Evolutionary conservation across 768 basidiomycete genomes (phyloP).

Genomic region (Cyclocybe aegerita): DNA sequence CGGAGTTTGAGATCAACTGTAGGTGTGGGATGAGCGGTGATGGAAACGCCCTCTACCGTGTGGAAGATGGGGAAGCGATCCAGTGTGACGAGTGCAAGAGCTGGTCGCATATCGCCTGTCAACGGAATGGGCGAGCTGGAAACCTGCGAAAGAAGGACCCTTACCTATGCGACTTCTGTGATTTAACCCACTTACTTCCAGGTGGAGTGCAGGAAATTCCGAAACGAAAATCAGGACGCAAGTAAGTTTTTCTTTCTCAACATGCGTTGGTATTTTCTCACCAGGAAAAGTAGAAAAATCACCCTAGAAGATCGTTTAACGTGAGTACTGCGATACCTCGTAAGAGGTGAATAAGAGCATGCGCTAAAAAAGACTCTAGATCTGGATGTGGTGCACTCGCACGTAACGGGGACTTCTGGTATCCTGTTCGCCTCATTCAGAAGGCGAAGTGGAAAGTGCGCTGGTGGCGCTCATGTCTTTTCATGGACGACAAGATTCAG

Average conservation of each 20-base stretch:
- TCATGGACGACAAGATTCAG: background rate
- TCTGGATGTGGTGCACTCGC: constrained; percentile 19
- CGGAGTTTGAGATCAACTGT: constrained; percentile 10
- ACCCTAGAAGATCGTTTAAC: background rate
- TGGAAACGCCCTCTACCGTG: constrained; percentile 6
- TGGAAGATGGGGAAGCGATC: constrained; percentile 16
- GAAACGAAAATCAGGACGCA: background rate
- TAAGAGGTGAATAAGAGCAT: too few relatives aligned
- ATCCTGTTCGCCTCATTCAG: constrained; percentile 23
- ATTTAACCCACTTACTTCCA: background rate
- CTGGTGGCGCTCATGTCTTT: constrained; percentile 18
- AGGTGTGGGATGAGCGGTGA: constrained; percentile 12
- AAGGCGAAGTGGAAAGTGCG: constrained; percentile 13
- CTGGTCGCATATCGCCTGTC: constrained; percentile 28
- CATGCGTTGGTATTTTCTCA: too few relatives aligned
- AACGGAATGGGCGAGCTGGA: constrained; percentile 20
- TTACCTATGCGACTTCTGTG: constrained; percentile 19
- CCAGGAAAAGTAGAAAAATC: too few relatives aligned
- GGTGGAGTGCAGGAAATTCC: background rate
- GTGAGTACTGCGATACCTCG: background rate
- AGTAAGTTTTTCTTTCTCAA: too few relatives aligned
- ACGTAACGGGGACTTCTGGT: constrained; percentile 17
- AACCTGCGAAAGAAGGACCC: constrained; percentile 2
- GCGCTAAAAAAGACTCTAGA: constrained; percentile 1
- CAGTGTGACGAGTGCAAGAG: constrained; percentile 17